Conservation (phyloP, 768 basidiomycete species). For the Boletus rubescentipes region DNA sequence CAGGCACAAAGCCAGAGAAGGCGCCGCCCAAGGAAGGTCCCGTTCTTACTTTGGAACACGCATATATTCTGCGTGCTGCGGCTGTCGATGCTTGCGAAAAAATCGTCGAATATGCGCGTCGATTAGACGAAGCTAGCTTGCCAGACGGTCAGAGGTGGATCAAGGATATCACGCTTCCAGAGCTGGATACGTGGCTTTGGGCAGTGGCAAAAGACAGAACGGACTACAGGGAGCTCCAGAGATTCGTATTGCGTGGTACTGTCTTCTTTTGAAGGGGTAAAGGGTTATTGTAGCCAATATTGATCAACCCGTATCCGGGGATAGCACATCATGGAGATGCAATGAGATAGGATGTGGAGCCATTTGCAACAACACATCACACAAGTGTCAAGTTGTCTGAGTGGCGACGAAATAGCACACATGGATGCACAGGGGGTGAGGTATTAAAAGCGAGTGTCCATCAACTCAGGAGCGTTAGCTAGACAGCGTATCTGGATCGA, state of each 20-base stretch:
- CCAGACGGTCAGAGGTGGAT: slow-evolving; percentile 46
- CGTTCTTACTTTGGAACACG: slow-evolving; percentile 55
- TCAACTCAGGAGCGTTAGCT: background rate
- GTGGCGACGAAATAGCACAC: background rate
- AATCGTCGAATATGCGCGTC: slow-evolving; percentile 55
- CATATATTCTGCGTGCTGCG: slow-evolving; percentile 74
- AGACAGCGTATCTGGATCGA: slow-evolving; percentile 10
- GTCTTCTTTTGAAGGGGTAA: slow-evolving; percentile 55
- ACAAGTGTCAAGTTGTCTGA: background rate
- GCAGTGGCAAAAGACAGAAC: slow-evolving; percentile 72
- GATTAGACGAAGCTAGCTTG: slow-evolving; percentile 20
- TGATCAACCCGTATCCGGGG: slow-evolving; percentile 1
- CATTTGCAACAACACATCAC: background rate
- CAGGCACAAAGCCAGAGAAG: slow-evolving; percentile 17
- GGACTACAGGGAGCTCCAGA: slow-evolving; percentile 64
- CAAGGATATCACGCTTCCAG: slow-evolving; percentile 53
- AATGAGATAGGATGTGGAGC: background rate
- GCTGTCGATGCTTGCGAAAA: slow-evolving; percentile 77
- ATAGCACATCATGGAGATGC: background rate
- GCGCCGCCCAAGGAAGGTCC: slow-evolving; percentile 47
- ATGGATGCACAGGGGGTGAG: background rate
- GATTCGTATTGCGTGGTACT: slow-evolving; percentile 68
- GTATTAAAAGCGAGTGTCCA: slow-evolving; percentile 8
- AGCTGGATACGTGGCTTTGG: slow-evolving; percentile 82
- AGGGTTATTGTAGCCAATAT: background rate